Percentiles rank a stretch among this genome's conserved stretches.
Evolutionary conservation across 2,329 filamentous ascomycete genomes (phyloP).

Genomic region (Rutstroemia sp.): DNA sequence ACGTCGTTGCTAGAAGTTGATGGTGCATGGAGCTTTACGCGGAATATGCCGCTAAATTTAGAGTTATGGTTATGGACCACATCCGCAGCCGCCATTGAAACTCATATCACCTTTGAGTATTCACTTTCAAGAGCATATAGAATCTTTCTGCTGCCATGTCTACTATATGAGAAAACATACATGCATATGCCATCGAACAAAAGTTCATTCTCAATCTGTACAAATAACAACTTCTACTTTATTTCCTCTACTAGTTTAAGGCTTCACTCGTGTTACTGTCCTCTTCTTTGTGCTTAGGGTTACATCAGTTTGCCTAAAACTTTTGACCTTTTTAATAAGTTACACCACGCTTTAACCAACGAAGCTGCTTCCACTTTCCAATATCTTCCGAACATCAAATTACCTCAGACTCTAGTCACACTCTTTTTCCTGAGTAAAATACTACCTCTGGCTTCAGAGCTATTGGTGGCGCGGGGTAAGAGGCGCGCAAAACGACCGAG

Average conservation of each 20-base stretch:
- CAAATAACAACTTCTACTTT: background rate
- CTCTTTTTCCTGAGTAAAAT: background rate
- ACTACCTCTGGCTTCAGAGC: background rate
- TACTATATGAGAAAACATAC: constrained; percentile 2
- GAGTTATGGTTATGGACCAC: background rate
- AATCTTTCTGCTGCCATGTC: no score
- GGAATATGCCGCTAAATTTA: constrained; percentile 6
- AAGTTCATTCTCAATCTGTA: background rate
- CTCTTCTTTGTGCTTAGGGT: background rate
- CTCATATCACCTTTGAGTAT: background rate
- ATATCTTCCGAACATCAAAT: background rate
- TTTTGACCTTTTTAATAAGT: background rate
- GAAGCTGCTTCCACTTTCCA: background rate
- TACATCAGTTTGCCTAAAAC: background rate
- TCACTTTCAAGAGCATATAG: no score
- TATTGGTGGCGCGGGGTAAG: constrained; percentile 1
- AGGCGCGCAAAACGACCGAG: background rate
- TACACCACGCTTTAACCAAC: background rate
- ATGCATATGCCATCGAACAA: background rate
- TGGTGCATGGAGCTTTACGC: background rate
- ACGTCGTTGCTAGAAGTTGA: constrained; percentile 18
- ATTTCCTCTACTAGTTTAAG: background rate
- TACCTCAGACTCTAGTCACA: background rate
- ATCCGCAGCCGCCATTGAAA: background rate
- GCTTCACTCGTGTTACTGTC: background rate